phyloP scores from a whole-genome alignment of 2,329 filamentous ascomycete genomes.

The Dothidotthia symphoricarpi region DNA sequence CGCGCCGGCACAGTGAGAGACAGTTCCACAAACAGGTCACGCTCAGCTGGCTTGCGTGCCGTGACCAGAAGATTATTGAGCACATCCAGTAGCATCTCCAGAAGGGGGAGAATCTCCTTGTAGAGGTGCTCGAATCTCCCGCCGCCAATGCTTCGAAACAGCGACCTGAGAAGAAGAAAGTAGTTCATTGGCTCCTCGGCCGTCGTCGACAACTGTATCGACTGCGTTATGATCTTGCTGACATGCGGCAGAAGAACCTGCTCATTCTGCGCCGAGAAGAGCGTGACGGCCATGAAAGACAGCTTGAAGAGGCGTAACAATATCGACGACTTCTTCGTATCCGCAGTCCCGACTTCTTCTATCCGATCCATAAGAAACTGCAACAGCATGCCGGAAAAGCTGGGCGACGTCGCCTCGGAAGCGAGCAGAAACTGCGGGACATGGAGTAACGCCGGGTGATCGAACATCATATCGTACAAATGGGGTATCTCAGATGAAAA shows the following conservation, averaged over 20 bases:
- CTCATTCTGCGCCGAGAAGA: constrained; percentile 94
- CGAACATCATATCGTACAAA: constrained; percentile 96
- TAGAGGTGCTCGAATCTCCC: constrained; percentile 97
- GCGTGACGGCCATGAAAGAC: constrained; percentile 97
- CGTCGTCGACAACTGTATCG: constrained; percentile 91
- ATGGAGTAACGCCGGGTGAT: constrained; percentile 89
- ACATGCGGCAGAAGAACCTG: constrained; percentile 93
- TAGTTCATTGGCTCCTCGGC: constrained; percentile 99
- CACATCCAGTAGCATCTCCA: constrained; percentile 97
- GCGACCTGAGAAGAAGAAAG: constrained; percentile 84
- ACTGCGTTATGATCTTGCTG: constrained; percentile 94
- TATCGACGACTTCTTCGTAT: constrained; percentile 90
- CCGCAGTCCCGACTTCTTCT: constrained; percentile 86
- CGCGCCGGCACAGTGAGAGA: constrained; percentile 94
- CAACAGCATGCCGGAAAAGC: constrained; percentile 96
- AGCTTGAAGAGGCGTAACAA: constrained; percentile 93
- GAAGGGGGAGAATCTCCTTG: constrained; percentile 91
- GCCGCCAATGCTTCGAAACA: constrained; percentile 95
- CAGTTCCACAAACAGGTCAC: constrained; percentile 94
- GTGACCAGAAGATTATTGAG: constrained; percentile 92
- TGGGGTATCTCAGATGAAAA: constrained; percentile 97
- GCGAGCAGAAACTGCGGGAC: constrained; percentile 97
- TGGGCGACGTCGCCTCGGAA: constrained; percentile 96
- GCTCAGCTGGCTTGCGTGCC: constrained; percentile 82
- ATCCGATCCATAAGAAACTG: constrained; percentile 97